These are phyloP conservation scores for Trametes sanguinea DNA, from an alignment of 768 basidiomycete species.

Conservation along the genomic window DNA sequence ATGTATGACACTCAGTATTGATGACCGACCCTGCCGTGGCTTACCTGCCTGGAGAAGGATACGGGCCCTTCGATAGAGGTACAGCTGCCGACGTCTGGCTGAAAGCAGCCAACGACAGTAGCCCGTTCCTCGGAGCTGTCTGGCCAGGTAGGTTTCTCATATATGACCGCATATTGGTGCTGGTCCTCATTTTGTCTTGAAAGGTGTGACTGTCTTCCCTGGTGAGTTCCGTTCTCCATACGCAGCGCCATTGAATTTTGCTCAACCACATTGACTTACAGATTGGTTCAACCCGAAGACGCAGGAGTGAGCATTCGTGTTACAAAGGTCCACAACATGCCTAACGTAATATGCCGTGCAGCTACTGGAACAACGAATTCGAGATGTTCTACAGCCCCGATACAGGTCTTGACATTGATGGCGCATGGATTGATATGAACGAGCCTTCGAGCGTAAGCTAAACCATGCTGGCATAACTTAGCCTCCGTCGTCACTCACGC, in stretches of 20 bases:
- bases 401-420: slow-evolving; percentile 64
- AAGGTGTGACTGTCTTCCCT: slow-evolving; percentile 59
- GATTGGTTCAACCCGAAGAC: slow-evolving; percentile 65
- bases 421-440: slow-evolving; percentile 79
- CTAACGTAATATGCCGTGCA: slow-evolving; percentile 20
- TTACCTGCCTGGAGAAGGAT: slow-evolving; percentile 47
- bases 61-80: slow-evolving; percentile 58
- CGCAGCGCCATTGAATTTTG: neutral
- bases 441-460: slow-evolving; percentile 62
- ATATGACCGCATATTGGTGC: too few relatives aligned
- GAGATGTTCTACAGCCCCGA: slow-evolving; percentile 52
- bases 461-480: neutral
- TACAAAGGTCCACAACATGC: neutral
- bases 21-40: slow-evolving; percentile 78
- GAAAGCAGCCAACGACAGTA: slow-evolving; percentile 61
- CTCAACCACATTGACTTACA: slow-evolving; percentile 13
- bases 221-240: slow-evolving; percentile 33
- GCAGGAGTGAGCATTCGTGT: slow-evolving; percentile 41
- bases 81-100: slow-evolving; percentile 56
- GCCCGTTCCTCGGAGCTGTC: slow-evolving; percentile 54
- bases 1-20: slow-evolving; percentile 43
- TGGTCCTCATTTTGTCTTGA: neutral
- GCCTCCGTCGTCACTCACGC: neutral
- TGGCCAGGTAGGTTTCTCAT: slow-evolving; percentile 55
- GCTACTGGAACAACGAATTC: slow-evolving; percentile 68